Evolutionary conservation across 2,329 filamentous ascomycete genomes (phyloP).

Genomic region (Zasmidium angulare): DNA sequence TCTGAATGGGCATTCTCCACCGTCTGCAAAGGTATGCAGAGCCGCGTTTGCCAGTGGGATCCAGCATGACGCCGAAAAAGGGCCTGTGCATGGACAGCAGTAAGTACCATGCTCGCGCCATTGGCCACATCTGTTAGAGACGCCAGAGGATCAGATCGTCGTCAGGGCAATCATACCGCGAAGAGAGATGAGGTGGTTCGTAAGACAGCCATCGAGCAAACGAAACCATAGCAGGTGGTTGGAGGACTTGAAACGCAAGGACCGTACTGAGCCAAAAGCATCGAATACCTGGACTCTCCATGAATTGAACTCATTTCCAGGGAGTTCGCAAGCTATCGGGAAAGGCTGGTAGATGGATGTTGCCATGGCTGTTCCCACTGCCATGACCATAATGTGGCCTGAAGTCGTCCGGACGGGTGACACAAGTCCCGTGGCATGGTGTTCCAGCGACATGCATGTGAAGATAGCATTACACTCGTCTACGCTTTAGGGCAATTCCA

Average conservation of each 20-base stretch:
- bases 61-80: neutral
- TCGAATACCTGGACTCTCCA: neutral
- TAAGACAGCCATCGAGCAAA: neutral
- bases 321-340: neutral
- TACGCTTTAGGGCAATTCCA: neutral
- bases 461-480: neutral
- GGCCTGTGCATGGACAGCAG: neutral
- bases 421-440: neutral
- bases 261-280: neutral
- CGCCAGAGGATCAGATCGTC: neutral
- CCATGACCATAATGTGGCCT: neutral
- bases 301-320: neutral
- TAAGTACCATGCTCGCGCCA: neutral
- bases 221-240: neutral
- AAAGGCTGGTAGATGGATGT: neutral
- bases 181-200: neutral
- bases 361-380: neutral
- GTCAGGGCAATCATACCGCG: neutral
- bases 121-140: neutral
- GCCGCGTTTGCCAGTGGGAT: neutral
- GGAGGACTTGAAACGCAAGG: neutral
- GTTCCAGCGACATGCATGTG: neutral
- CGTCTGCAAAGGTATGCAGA: neutral
- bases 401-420: neutral
- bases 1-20: neutral